Evolutionary conservation across 2,329 filamentous ascomycete species (phyloP).

Genomic region (Alternaria ethzedia): DNA sequence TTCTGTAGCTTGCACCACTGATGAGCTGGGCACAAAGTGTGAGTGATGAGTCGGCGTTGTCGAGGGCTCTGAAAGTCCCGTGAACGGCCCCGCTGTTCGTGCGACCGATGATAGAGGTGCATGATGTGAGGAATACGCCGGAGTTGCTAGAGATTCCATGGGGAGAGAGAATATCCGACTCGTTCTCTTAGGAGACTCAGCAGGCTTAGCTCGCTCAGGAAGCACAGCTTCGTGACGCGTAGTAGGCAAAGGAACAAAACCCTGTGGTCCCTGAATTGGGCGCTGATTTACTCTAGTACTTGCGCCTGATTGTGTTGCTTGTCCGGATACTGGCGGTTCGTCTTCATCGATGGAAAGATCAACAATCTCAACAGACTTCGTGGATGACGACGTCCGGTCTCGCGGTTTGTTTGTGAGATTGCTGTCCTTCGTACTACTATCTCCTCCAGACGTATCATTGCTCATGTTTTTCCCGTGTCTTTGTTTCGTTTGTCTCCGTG

Average conservation of each 20-base stretch:
- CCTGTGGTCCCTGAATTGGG: background rate
- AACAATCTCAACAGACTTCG: conserved; percentile 1
- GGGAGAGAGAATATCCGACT: background rate
- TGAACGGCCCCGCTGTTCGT: background rate
- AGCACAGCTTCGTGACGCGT: background rate
- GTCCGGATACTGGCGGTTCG: background rate
- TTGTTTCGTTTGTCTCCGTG: background rate
- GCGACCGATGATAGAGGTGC: background rate
- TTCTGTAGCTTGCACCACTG: background rate
- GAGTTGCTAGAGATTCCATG: background rate
- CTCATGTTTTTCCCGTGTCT: background rate
- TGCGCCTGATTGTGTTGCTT: background rate
- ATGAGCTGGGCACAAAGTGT: background rate
- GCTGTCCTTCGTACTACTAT: background rate
- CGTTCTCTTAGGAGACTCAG: background rate
- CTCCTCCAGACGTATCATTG: background rate
- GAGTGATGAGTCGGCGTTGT: background rate
- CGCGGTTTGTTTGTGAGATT: background rate
- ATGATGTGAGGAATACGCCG: background rate
- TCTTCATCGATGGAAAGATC: conserved; percentile 6
- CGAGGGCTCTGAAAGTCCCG: background rate
- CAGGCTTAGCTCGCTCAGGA: background rate
- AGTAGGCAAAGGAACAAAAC: background rate
- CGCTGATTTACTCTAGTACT: background rate
- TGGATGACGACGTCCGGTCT: background rate